Percentiles rank a stretch among this genome's conserved stretches.
These are phyloP conservation scores for Hebeloma cylindrosporum DNA, from an alignment of 768 basidiomycete species.

Conservation along the genomic window DNA sequence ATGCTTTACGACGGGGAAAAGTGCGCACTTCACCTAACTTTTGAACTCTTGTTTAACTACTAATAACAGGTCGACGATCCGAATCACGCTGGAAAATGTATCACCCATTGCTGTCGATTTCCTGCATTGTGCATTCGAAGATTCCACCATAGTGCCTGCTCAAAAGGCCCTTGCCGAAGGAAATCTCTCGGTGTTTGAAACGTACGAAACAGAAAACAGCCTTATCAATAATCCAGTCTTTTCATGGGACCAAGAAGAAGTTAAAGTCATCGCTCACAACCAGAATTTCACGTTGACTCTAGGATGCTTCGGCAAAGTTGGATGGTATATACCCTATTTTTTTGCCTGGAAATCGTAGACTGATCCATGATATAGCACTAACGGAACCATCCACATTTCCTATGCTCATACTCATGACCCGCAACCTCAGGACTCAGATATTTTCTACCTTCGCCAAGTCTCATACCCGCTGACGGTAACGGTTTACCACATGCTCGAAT, in stretches of 20 bases:
- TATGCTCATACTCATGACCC: slow-evolving; percentile 70
- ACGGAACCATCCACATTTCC: slow-evolving; percentile 77
- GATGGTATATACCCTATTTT: slow-evolving; percentile 66
- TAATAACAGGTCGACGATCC: slow-evolving; percentile 67
- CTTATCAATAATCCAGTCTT: slow-evolving; percentile 79
- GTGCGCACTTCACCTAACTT: slow-evolving; percentile 42
- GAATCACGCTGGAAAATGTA: slow-evolving; percentile 88
- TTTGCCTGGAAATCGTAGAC: not conserved
- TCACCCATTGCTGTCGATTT: slow-evolving; percentile 84
- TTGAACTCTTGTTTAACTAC: slow-evolving; percentile 9
- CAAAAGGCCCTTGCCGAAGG: slow-evolving; percentile 80
- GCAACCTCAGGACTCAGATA: slow-evolving; percentile 36
- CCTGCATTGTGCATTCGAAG: slow-evolving; percentile 82
- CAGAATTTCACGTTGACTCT: slow-evolving; percentile 69
- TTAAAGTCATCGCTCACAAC: slow-evolving; percentile 60
- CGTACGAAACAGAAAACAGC: slow-evolving; percentile 88
- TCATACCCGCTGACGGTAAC: slow-evolving; percentile 89
- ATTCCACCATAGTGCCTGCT: slow-evolving; percentile 79
- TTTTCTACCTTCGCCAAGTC: slow-evolving; percentile 86
- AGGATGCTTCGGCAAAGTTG: slow-evolving; percentile 84
- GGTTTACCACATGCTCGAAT: slow-evolving; percentile 94
- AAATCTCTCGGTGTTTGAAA: slow-evolving; percentile 76
- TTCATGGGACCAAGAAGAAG: slow-evolving; percentile 61
- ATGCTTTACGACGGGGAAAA: slow-evolving; percentile 96
- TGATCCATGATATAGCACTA: slow-evolving; percentile 50